These are phyloP conservation scores for Saturnispora serradocipensis DNA, from an alignment of 805 yeast species.

Conservation along the genomic window DNA sequence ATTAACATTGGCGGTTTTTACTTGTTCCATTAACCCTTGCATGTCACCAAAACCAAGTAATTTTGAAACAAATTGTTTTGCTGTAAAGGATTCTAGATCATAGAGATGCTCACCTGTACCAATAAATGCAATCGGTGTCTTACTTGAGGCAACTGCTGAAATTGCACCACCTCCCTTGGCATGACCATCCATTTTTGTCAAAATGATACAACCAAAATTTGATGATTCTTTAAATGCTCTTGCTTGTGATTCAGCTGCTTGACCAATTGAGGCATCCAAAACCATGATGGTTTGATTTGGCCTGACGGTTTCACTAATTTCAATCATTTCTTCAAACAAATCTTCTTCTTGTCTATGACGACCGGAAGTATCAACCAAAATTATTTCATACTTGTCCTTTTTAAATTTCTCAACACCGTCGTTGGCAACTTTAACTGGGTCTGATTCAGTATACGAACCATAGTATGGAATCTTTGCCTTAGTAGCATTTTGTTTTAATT, in stretches of 20 bases:
- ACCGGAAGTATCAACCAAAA: slow-evolving; percentile 96
- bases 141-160: slow-evolving; percentile 94
- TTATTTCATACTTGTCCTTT: slow-evolving; percentile 83
- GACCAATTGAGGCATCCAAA: slow-evolving; percentile 94
- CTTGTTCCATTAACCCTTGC: slow-evolving; percentile 90
- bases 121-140: slow-evolving; percentile 89
- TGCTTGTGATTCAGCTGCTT: slow-evolving; percentile 94
- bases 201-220: slow-evolving; percentile 87
- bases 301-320: slow-evolving; percentile 74
- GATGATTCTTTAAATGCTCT: slow-evolving; percentile 89
- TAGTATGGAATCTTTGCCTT: slow-evolving; percentile 90
- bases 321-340: slow-evolving; percentile 88
- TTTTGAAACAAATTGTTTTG: slow-evolving; percentile 83
- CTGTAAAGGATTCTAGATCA: slow-evolving; percentile 86
- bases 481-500: slow-evolving; percentile 93
- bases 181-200: slow-evolving; percentile 97
- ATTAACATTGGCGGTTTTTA: slow-evolving; percentile 75
- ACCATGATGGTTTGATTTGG: slow-evolving; percentile 99
- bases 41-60: slow-evolving; percentile 92
- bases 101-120: slow-evolving; percentile 98
- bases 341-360: slow-evolving; percentile 93
- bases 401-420: slow-evolving; percentile 91
- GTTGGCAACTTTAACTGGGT: slow-evolving; percentile 84
- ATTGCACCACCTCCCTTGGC: slow-evolving; percentile 99
- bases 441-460: slow-evolving; percentile 92